Evolutionary conservation across 306 rosid species (phyloP).

Genomic region (Begonia peltatifolia): DNA sequence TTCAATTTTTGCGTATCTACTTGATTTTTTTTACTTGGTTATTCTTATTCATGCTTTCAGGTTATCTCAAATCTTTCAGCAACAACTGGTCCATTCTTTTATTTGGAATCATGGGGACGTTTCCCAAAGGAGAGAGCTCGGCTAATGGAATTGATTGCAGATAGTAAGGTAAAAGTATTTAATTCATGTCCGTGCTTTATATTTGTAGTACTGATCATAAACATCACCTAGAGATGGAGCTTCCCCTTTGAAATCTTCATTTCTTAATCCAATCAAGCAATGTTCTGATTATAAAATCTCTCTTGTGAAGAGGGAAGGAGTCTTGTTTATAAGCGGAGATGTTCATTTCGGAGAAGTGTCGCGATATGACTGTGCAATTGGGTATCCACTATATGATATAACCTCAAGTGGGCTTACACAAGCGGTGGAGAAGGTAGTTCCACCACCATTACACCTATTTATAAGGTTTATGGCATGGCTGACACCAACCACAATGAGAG

Average conservation of each 20-base stretch:
- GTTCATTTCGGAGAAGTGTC: slow-evolving; percentile 85
- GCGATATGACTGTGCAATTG: slow-evolving; percentile 59
- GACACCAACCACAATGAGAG: slow-evolving; percentile 69
- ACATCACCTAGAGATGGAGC: background rate
- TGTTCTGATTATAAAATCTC: too few relatives aligned
- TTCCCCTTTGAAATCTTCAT: too few relatives aligned
- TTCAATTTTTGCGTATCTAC: background rate
- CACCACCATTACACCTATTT: slow-evolving; percentile 28
- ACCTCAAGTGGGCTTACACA: slow-evolving; percentile 78
- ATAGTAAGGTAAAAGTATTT: slow-evolving; percentile 43
- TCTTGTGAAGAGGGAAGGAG: slow-evolving; percentile 45
- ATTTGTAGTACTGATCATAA: background rate
- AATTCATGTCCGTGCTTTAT: background rate
- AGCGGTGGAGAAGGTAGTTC: slow-evolving; percentile 47
- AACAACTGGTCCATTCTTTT: slow-evolving; percentile 36
- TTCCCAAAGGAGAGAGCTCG: slow-evolving; percentile 71
- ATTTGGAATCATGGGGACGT: slow-evolving; percentile 71
- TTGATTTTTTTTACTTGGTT: background rate
- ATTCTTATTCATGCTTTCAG: slow-evolving; percentile 19
- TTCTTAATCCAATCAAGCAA: too few relatives aligned
- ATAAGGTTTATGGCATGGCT: slow-evolving; percentile 51
- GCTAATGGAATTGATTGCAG: slow-evolving; percentile 52
- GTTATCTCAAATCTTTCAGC: slow-evolving; percentile 78
- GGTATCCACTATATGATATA: slow-evolving; percentile 61
- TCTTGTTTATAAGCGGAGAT: slow-evolving; percentile 70